Evolutionary conservation across 345 rosid species (phyloP).

Genomic region (Triadica sebifera): DNA sequence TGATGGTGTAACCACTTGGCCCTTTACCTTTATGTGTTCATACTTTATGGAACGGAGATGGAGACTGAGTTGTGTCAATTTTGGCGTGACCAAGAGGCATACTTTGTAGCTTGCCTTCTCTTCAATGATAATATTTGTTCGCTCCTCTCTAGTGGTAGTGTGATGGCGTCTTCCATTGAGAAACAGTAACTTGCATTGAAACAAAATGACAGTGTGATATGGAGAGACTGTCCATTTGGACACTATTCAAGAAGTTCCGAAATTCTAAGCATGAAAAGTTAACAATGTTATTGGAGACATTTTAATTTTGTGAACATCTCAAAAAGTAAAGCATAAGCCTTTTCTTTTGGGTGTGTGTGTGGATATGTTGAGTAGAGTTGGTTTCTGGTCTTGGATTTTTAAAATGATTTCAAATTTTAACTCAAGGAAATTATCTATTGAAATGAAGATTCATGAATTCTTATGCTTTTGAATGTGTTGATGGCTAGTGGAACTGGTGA

Average conservation of each 20-base stretch:
- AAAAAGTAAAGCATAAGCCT: background rate
- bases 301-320: background rate
- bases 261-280: background rate
- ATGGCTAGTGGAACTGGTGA: background rate
- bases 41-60: background rate
- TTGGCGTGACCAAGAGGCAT: background rate
- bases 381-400: background rate
- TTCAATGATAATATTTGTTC: background rate
- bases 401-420: background rate
- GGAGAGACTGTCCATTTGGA: background rate
- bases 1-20: background rate
- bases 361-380: background rate
- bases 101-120: background rate
- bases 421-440: background rate
- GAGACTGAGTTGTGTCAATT: background rate
- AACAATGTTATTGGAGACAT: background rate
- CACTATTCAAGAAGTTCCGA: background rate
- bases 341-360: background rate
- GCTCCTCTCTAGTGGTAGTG: background rate
- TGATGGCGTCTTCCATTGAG: background rate
- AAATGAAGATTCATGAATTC: background rate
- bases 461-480: no score
- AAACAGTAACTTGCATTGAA: background rate
- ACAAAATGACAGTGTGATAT: background rate
- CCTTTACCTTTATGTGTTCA: background rate